Conservation (phyloP, 495 filamentous ascomycete genomes). For the Pseudoneurospora amorphoporcata region DNA sequence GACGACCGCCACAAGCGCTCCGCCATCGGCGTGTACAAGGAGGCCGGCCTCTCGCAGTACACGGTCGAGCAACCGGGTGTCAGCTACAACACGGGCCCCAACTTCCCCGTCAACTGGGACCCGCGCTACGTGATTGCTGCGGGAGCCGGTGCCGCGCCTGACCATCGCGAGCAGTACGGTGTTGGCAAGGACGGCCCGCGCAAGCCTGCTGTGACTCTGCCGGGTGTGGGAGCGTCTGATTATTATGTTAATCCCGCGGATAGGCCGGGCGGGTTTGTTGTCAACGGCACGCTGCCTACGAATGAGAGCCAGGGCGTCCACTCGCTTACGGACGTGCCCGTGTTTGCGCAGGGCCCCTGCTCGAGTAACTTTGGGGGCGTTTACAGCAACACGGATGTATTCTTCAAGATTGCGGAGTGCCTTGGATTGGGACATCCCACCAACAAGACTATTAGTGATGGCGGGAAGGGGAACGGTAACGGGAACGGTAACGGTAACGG, state of each 20-base stretch:
- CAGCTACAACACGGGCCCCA: conserved; percentile 50
- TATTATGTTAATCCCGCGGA: conserved; percentile 53
- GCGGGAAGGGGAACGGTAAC: not conserved
- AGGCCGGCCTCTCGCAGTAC: conserved; percentile 62
- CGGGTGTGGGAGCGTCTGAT: conserved; percentile 26
- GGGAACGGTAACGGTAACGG: not conserved
- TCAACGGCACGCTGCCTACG: conserved; percentile 59
- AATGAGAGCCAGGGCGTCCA: conserved; percentile 52
- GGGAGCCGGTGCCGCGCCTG: conserved; percentile 53
- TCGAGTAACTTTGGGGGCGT: conserved; percentile 60
- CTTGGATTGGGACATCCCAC: conserved; percentile 42
- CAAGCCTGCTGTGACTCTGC: conserved; percentile 37
- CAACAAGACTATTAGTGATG: conserved; percentile 11
- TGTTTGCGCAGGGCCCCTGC: conserved; percentile 63
- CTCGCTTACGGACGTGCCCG: conserved; percentile 63
- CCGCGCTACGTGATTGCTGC: conserved; percentile 63
- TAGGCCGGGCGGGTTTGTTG: conserved; percentile 48
- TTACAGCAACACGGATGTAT: conserved; percentile 59
- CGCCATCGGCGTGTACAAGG: conserved; percentile 56
- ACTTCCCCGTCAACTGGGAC: conserved; percentile 68
- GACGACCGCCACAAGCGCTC: conserved; percentile 51
- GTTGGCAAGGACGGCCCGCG: conserved; percentile 49
- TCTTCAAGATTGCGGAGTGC: conserved; percentile 61
- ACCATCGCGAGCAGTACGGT: conserved; percentile 56
- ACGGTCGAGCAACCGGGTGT: conserved; percentile 29